Evolutionary conservation across 2,329 filamentous ascomycete species (phyloP).

Genomic region (Esteya vermicola): DNA sequence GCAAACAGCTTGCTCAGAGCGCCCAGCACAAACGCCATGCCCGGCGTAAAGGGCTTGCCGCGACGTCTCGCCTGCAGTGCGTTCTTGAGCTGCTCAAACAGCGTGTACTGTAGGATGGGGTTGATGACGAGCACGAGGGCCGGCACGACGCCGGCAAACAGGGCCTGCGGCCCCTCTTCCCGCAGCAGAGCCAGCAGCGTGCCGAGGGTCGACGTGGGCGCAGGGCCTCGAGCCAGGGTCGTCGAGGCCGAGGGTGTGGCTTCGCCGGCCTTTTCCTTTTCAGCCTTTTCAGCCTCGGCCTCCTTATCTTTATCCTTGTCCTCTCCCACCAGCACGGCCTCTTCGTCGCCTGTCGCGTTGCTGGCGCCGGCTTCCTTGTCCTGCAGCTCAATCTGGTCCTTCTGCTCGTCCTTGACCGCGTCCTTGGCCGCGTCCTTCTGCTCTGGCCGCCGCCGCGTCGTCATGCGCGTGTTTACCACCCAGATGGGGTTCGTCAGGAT

Average conservation of each 20-base stretch:
- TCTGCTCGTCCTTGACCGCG: background rate
- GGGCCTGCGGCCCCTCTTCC: constrained; percentile 69
- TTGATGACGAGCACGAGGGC: constrained; percentile 93
- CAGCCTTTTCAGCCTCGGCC: background rate
- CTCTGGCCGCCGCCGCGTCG: constrained; percentile 53
- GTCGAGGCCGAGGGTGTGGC: too few relatives aligned
- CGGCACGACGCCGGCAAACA: constrained; percentile 87
- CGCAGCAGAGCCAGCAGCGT: constrained; percentile 69
- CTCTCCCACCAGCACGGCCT: constrained; percentile 4
- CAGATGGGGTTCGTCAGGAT: constrained; percentile 97
- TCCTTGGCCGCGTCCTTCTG: constrained; percentile 16
- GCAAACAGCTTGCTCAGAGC: constrained; percentile 90
- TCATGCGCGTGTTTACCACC: constrained; percentile 98
- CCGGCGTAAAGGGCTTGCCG: constrained; percentile 51
- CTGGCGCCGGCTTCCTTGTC: constrained; percentile 11
- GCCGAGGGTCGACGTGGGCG: constrained; percentile 58
- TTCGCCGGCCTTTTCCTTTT: background rate
- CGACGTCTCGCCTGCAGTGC: constrained; percentile 52
- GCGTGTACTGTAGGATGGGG: constrained; percentile 94
- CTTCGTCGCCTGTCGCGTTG: constrained; percentile 6
- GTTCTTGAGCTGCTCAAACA: constrained; percentile 98
- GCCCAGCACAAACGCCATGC: constrained; percentile 79
- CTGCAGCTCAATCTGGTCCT: background rate
- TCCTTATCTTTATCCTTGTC: constrained; percentile 12
- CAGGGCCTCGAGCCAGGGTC: too few relatives aligned